phyloP scores from a whole-genome alignment of 2,329 filamentous ascomycete species.

The Pezicula carpinea region DNA sequence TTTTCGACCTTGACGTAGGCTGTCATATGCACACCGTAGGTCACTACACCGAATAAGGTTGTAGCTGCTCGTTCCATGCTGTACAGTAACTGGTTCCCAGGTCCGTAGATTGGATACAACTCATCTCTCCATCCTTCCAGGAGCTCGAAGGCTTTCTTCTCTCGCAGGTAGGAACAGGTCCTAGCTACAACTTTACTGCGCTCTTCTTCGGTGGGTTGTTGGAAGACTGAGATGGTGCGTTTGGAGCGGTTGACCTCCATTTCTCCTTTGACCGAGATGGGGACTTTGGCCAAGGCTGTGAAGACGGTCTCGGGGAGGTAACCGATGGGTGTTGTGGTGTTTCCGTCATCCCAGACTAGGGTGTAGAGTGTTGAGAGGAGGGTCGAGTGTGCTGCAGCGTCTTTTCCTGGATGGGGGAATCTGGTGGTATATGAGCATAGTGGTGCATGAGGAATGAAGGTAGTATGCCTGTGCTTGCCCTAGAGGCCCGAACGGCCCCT shows the following conservation, averaged over 20 bases:
- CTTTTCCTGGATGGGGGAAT: constrained; percentile 69
- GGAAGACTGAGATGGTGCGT: constrained; percentile 61
- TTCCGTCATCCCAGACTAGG: constrained; percentile 58
- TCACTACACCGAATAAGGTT: constrained; percentile 68
- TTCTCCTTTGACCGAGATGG: constrained; percentile 47
- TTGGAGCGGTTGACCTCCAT: constrained; percentile 55
- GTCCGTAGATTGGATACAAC: constrained; percentile 71
- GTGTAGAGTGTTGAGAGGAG: constrained; percentile 62
- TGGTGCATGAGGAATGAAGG: neutral
- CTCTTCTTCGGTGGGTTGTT: constrained; percentile 50
- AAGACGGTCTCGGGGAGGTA: constrained; percentile 51
- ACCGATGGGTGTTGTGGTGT: constrained; percentile 58
- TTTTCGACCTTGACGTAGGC: constrained; percentile 56
- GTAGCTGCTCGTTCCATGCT: constrained; percentile 73
- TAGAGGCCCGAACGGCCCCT: neutral
- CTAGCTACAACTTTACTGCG: constrained; percentile 53
- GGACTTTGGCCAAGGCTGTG: constrained; percentile 42
- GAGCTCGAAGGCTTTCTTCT: constrained; percentile 67
- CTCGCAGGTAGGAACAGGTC: constrained; percentile 63
- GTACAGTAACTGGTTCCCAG: constrained; percentile 57
- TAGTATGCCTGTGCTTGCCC: neutral
- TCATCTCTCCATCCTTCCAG: constrained; percentile 78
- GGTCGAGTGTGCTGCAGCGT: constrained; percentile 50
- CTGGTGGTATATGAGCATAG: constrained; percentile 36
- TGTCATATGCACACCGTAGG: constrained; percentile 79